Conservation (phyloP, 768 basidiomycete species). For the Boletus insuetus region DNA sequence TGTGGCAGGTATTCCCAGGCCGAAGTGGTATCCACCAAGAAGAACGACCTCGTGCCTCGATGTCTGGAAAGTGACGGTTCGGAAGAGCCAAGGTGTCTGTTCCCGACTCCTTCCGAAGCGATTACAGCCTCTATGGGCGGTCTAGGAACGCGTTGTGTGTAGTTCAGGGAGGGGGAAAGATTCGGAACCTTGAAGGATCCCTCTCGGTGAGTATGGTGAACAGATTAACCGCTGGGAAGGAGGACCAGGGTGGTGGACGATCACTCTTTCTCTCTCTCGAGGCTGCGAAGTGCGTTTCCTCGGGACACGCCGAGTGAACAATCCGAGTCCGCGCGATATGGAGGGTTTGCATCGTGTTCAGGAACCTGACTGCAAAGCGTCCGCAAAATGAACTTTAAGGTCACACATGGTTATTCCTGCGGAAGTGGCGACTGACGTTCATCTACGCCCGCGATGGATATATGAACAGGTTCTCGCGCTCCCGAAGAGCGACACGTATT, state of each 20-base stretch:
- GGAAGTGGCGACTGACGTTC: not conserved
- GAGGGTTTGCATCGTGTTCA: not conserved
- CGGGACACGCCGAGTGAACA: constrained; percentile 5
- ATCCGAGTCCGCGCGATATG: constrained; percentile 13
- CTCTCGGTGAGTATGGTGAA: not conserved
- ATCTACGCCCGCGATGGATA: not conserved
- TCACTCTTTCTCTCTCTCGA: not conserved
- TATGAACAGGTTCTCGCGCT: constrained; percentile 2
- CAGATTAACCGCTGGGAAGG: not conserved
- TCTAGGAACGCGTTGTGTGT: not conserved
- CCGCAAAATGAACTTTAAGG: constrained; percentile 13
- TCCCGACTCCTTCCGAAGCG: constrained; percentile 16
- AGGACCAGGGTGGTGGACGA: not conserved
- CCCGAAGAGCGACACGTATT: constrained; percentile 2
- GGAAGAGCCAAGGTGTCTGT: constrained; percentile 3
- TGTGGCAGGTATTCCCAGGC: constrained; percentile 16
- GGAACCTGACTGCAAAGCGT: constrained; percentile 1
- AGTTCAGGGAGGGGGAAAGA: not conserved
- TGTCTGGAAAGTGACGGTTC: constrained; percentile 6
- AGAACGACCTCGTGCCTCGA: constrained; percentile 19
- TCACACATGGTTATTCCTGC: not conserved
- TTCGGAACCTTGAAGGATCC: not conserved
- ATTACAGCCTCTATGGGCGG: not conserved
- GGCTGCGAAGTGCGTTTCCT: not conserved
- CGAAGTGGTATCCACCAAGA: constrained; percentile 11